Conservation (phyloP, 805 yeast genomes). For the Ogataea polymorpha region DNA sequence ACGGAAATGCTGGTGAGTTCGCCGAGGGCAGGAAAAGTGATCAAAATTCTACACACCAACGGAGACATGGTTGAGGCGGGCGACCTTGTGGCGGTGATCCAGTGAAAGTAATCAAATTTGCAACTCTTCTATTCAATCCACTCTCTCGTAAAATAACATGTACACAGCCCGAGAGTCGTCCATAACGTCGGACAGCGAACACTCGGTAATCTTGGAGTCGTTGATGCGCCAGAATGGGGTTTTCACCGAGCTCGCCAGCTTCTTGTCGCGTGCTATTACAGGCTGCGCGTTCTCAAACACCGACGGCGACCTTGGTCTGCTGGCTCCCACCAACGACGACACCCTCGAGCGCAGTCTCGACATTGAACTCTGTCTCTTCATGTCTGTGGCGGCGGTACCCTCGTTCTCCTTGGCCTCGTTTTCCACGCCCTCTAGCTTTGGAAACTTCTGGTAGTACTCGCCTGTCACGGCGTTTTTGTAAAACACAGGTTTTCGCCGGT, state of each 20-base stretch:
- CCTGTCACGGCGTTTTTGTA: slow-evolving; percentile 38
- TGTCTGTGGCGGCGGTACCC: slow-evolving; percentile 1
- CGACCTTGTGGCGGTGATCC: slow-evolving; percentile 81
- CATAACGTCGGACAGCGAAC: slow-evolving; percentile 52
- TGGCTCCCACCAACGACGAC: slow-evolving; percentile 21
- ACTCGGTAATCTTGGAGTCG: slow-evolving; percentile 69
- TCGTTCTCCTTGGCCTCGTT: neutral
- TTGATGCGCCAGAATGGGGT: slow-evolving; percentile 84
- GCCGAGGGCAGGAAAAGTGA: slow-evolving; percentile 65
- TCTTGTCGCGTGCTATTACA: slow-evolving; percentile 33
- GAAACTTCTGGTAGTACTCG: slow-evolving; percentile 22
- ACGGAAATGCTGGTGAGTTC: slow-evolving; percentile 91
- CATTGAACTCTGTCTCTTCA: slow-evolving; percentile 13
- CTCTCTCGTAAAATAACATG: slow-evolving; percentile 75
- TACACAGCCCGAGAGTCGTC: slow-evolving; percentile 76
- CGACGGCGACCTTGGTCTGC: slow-evolving; percentile 13
- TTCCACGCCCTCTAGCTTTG: slow-evolving; percentile 8
- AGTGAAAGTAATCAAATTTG: neutral
- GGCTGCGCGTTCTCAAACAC: slow-evolving; percentile 2
- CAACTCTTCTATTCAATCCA: slow-evolving; percentile 25
- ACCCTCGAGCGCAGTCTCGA: slow-evolving; percentile 22
- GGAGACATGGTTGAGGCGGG: slow-evolving; percentile 99
- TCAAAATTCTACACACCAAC: slow-evolving; percentile 69
- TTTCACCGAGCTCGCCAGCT: slow-evolving; percentile 51
- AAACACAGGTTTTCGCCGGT: slow-evolving; percentile 67